Percentiles rank a stretch among this genome's conserved stretches.
Evolutionary conservation across 2,329 filamentous ascomycete species (phyloP).

Genomic region (Apiospora aurea): DNA sequence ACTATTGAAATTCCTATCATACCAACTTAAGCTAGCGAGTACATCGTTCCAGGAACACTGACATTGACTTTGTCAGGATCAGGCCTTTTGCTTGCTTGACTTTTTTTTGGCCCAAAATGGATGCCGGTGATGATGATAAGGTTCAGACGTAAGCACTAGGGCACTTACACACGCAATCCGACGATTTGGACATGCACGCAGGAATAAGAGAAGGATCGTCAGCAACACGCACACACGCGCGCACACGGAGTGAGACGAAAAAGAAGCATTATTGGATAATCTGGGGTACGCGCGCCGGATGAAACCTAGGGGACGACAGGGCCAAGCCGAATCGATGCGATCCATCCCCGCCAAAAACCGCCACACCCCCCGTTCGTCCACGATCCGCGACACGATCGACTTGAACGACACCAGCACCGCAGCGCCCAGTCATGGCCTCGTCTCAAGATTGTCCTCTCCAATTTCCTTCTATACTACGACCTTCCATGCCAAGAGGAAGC

Average conservation of each 20-base stretch:
- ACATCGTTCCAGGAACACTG: neutral
- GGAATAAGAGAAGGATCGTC: neutral
- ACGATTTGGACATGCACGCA: too few relatives aligned
- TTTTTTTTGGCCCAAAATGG: too few relatives aligned
- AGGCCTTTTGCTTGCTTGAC: neutral
- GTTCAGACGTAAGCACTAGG: slow-evolving; percentile 2
- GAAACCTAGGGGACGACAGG: neutral
- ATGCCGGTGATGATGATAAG: neutral
- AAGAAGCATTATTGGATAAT: neutral
- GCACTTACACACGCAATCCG: neutral
- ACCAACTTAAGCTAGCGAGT: neutral
- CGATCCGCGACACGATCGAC: neutral
- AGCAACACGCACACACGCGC: neutral
- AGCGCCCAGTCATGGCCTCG: neutral
- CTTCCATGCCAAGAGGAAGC: neutral
- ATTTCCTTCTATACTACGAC: neutral
- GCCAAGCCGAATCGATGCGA: slow-evolving; percentile 5
- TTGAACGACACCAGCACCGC: neutral
- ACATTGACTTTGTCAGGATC: neutral
- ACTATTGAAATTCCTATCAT: too few relatives aligned
- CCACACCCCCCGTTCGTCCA: neutral
- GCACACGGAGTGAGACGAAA: neutral
- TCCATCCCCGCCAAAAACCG: neutral
- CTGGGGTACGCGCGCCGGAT: neutral
- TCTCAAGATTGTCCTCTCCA: neutral